Evolutionary conservation across 208 protist genomes (phyloP).

Genomic region (Leishmania gerbilli): DNA sequence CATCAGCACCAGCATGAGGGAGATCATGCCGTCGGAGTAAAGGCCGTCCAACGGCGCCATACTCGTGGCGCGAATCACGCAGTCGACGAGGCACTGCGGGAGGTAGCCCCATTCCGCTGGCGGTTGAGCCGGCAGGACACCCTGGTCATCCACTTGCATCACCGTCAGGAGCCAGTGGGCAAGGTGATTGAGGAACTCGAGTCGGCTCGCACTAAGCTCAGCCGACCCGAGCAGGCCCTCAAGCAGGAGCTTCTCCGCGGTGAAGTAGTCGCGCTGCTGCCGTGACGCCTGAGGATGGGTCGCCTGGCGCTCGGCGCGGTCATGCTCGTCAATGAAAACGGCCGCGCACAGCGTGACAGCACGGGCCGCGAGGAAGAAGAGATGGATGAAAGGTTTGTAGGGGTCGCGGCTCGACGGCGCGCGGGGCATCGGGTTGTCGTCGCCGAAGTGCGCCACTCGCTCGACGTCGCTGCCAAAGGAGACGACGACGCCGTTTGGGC

Average conservation of each 20-base stretch:
- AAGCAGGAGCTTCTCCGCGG: slow-evolving; percentile 59
- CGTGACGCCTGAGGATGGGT: slow-evolving; percentile 50
- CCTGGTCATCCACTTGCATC: slow-evolving; percentile 56
- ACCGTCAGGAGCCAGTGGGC: slow-evolving; percentile 80
- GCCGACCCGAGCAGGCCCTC: slow-evolving; percentile 60
- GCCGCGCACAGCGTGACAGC: slow-evolving; percentile 52
- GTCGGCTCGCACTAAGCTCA: slow-evolving; percentile 44
- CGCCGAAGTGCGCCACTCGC: slow-evolving; percentile 71
- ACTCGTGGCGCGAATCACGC: slow-evolving; percentile 65
- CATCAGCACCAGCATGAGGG: slow-evolving; percentile 90
- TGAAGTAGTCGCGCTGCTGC: slow-evolving; percentile 48
- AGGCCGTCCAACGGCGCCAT: slow-evolving; percentile 59
- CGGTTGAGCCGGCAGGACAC: slow-evolving; percentile 45
- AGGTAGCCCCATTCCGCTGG: slow-evolving; percentile 79
- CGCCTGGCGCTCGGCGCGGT: slow-evolving; percentile 46
- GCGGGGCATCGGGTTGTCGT: slow-evolving; percentile 57
- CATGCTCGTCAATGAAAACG: slow-evolving; percentile 71
- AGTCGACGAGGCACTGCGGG: slow-evolving; percentile 85
- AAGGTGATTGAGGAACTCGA: slow-evolving; percentile 74
- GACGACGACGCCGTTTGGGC: slow-evolving; percentile 41
- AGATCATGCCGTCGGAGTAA: slow-evolving; percentile 68
- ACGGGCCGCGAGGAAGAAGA: slow-evolving; percentile 84
- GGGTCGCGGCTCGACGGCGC: slow-evolving; percentile 18
- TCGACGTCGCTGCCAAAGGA: slow-evolving; percentile 67
- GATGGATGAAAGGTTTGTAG: slow-evolving; percentile 72